Conservation (phyloP, 2,329 filamentous ascomycete genomes). For the Aureobasidium musti region DNA sequence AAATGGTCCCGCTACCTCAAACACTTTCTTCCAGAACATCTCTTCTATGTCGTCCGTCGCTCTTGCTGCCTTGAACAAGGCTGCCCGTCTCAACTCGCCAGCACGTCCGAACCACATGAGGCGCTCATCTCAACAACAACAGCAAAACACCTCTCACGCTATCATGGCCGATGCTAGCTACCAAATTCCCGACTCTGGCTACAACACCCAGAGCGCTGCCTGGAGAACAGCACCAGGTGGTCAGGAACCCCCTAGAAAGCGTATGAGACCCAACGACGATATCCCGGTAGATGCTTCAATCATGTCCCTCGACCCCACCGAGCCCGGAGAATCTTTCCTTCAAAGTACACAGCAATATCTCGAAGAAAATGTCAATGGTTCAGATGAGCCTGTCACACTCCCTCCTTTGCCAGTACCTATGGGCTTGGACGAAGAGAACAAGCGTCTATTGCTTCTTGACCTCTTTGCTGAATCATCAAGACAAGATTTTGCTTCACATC, state of each 20-base stretch:
- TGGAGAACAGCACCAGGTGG: constrained; percentile 30
- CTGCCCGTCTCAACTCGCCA: constrained; percentile 84
- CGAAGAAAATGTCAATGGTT: constrained; percentile 44
- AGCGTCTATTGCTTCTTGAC: constrained; percentile 77
- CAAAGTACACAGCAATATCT: constrained; percentile 56
- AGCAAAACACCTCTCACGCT: constrained; percentile 60
- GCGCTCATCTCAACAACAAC: constrained; percentile 67
- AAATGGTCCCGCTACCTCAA: constrained; percentile 55
- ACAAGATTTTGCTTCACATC: constrained; percentile 71
- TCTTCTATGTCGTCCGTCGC: constrained; percentile 90
- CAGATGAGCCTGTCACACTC: constrained; percentile 61
- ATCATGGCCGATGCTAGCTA: constrained; percentile 47
- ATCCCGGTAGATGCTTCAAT: constrained; percentile 55
- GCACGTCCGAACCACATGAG: constrained; percentile 69
- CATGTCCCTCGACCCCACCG: constrained; percentile 70
- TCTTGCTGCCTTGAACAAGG: constrained; percentile 92
- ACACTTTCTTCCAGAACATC: constrained; percentile 97
- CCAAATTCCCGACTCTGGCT: constrained; percentile 65
- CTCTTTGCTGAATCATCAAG: constrained; percentile 64
- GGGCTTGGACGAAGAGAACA: constrained; percentile 70
- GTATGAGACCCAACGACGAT: constrained; percentile 55
- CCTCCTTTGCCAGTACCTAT: constrained; percentile 63
- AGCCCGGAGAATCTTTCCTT: constrained; percentile 76
- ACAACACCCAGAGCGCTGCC: constrained; percentile 58
- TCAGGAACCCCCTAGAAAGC: constrained; percentile 79